Base-by-base conservation (phyloP, 2,329 filamentous ascomycete genomes). In the Calonectria hongkongensis region DNA sequence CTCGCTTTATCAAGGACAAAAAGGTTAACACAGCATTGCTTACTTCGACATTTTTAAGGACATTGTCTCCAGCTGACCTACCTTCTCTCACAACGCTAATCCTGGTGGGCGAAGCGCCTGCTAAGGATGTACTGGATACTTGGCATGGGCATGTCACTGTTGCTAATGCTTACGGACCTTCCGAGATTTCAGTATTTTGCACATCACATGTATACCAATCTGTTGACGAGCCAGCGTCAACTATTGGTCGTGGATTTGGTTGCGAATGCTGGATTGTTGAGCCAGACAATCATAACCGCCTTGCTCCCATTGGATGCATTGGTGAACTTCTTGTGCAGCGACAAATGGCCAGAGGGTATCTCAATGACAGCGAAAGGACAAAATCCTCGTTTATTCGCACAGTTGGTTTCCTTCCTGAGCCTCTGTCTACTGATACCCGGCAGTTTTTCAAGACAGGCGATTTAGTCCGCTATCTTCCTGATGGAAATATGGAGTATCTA, bases 401-500 rank as follows among this genome's bases (percentile, higher is more conserved):
- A 7, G 58, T 64, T 4, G 58, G 33, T 2, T 70, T 60, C 33
- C 21, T 65, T 2, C 58, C 58, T 1, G n/a, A 54, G 13, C 21
- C 58, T 47, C 33, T 36, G 3, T 15, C 13, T 54, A 41, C 43
- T 18, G 58, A 64, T n/a, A 51, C 36, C 1, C 58, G 60, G 2
- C 50, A 60, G 12, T 67, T 74, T 9, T 89, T 88, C 76, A 86
- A 70, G 27, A 83, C 81, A 0, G 81, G 81, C 2, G 81, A 83
- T 30, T 66, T 68, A 33, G 79, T 74, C 12, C 78, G 81, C 0
- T 78, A 71, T 41, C 66, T 79, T 0, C 74, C 74, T 0, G 78
- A 82, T 63, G 76, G 77, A 1, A 54, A 74, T 2, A 43, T 83
- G 2, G 80, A 81, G 43, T 82, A 81, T 63, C 70, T 82, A 2